A percentile compares a stretch with the other conserved stretches of the same genome.
Evolutionary conservation across 2,329 filamentous ascomycete species (phyloP).

Genomic region (Fusarium bactridioides): DNA sequence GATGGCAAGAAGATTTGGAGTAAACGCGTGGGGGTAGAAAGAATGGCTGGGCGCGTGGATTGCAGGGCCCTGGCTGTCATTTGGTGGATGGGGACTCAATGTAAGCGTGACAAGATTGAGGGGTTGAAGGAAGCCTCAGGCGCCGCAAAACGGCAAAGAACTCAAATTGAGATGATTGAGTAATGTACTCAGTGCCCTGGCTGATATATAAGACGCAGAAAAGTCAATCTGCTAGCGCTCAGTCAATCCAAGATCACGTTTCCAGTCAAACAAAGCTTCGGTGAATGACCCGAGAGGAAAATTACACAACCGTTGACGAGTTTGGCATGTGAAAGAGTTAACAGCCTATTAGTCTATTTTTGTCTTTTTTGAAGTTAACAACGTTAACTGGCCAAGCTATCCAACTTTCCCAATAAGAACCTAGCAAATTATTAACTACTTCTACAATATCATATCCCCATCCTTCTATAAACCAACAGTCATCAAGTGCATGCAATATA

Average conservation of each 20-base stretch:
- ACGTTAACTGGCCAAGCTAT: too few species aligned
- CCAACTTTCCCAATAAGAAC: too few species aligned
- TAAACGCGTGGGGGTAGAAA: not conserved
- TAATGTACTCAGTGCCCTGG: fast-evolving
- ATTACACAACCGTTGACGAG: not conserved
- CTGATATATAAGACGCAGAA: fast-evolving
- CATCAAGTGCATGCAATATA: too few species aligned
- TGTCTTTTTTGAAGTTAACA: too few species aligned
- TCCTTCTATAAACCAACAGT: too few species aligned
- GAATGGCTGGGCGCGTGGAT: too few species aligned
- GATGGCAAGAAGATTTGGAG: not conserved
- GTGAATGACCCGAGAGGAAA: fast-evolving
- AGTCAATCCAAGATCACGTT: too few species aligned
- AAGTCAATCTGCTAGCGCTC: fast-evolving
- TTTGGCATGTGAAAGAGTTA: too few species aligned
- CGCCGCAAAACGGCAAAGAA: not conserved
- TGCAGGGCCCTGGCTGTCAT: too few species aligned
- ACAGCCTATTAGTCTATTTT: fast-evolving
- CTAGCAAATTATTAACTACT: too few species aligned
- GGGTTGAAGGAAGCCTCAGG: not conserved
- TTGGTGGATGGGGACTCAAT: not conserved
- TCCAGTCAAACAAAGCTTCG: not conserved
- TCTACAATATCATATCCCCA: too few species aligned
- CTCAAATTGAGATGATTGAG: not conserved
- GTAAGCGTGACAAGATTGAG: not conserved